A percentile compares a stretch with the other conserved stretches of the same genome.
Conservation (phyloP, 768 basidiomycete genomes). For the Pilatotrama ljubarskyi region DNA sequence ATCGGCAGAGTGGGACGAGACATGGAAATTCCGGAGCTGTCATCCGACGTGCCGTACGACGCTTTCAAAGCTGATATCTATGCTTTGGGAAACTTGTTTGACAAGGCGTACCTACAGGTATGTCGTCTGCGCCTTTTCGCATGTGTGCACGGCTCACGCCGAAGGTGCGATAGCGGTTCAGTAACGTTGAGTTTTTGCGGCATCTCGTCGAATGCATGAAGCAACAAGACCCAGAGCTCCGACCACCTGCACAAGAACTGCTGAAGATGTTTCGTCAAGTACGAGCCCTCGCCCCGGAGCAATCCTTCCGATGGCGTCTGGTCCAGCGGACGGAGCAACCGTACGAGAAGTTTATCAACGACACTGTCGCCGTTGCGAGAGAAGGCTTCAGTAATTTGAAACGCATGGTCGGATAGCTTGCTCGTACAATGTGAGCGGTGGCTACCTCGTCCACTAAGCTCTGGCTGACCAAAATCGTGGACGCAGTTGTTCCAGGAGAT, state of each 20-base stretch:
- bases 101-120: background rate
- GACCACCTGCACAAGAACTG: conserved; percentile 12
- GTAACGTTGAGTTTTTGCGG: background rate
- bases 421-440: too few species aligned
- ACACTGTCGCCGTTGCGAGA: conserved; percentile 22
- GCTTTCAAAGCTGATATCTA: conserved; percentile 31
- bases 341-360: conserved; percentile 17
- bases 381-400: conserved; percentile 18
- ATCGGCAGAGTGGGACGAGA: conserved; percentile 26
- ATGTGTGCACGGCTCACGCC: background rate
- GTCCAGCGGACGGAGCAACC: conserved; percentile 8
- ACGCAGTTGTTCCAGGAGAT: too few species aligned
- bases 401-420: background rate
- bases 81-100: conserved; percentile 24
- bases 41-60: conserved; percentile 23
- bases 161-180: background rate
- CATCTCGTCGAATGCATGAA: background rate
- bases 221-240: conserved; percentile 2
- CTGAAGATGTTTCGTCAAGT: conserved; percentile 5
- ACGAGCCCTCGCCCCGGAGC: background rate
- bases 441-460: too few species aligned
- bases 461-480: too few species aligned
- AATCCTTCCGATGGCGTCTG: conserved; percentile 11
- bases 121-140: too few species aligned
- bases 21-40: conserved; percentile 28